Conservation (phyloP, 805 yeast genomes). For the Suhomyces pyralidae region DNA sequence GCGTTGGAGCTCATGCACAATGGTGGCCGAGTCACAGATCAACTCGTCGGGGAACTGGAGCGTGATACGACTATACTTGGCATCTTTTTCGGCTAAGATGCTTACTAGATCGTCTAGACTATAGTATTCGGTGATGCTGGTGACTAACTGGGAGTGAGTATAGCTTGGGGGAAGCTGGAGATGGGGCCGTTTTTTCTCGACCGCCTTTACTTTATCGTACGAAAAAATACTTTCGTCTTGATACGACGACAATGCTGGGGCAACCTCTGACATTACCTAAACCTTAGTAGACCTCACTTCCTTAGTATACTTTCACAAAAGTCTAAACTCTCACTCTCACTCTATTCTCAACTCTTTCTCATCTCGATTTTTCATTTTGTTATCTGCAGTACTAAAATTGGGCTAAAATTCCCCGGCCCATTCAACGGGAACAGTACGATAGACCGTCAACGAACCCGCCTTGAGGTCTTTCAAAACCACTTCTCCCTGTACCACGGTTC, state of each 20-base stretch:
- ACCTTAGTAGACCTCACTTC: no score
- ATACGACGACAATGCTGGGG: constrained; percentile 53
- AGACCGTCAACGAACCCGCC: constrained; percentile 44
- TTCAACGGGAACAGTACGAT: constrained; percentile 45
- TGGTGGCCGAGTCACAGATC: constrained; percentile 72
- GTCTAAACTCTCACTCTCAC: no score
- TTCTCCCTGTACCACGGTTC: constrained; percentile 39
- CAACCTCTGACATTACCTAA: no score
- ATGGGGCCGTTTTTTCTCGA: constrained; percentile 21
- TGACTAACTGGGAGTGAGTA: constrained; percentile 17
- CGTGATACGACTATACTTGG: constrained; percentile 54
- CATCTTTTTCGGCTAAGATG: constrained; percentile 29
- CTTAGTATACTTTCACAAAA: no score
- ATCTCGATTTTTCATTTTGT: no score
- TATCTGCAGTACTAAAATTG: not conserved
- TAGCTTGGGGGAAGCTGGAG: constrained; percentile 20
- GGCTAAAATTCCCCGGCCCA: constrained; percentile 38
- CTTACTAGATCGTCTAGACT: constrained; percentile 46
- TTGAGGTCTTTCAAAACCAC: constrained; percentile 34
- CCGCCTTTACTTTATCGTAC: constrained; percentile 41
- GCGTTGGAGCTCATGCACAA: constrained; percentile 54
- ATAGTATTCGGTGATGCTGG: constrained; percentile 50
- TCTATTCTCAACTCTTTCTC: no score
- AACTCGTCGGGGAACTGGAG: constrained; percentile 87
- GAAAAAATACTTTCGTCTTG: constrained; percentile 60